Evolutionary conservation across 345 rosid species (phyloP).

Genomic region (Eucalyptus curtisii): DNA sequence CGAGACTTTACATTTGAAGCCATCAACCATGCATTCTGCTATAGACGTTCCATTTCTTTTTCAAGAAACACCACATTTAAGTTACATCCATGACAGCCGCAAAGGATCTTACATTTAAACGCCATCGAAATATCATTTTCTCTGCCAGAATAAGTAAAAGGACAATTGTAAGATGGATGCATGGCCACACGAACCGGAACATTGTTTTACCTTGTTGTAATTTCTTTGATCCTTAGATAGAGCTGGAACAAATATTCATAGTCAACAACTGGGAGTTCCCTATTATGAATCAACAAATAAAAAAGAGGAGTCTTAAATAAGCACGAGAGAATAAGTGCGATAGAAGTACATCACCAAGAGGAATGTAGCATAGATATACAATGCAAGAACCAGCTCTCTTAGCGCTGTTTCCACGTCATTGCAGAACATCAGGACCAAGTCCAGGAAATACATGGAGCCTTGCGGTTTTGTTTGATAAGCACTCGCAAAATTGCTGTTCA

Average conservation of each 20-base stretch:
- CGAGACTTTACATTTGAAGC: not conserved
- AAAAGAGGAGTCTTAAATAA: not conserved
- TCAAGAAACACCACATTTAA: not conserved
- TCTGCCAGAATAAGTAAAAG: not conserved
- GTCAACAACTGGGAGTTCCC: not conserved
- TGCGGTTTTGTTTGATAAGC: not conserved
- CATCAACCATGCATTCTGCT: not conserved
- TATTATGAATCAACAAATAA: not conserved
- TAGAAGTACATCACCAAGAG: not conserved
- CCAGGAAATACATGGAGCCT: not conserved
- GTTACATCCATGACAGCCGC: not conserved
- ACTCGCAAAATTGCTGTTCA: not conserved
- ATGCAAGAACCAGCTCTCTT: not conserved
- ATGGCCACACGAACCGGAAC: not conserved
- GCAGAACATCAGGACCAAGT: not conserved
- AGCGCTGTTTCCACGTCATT: not conserved
- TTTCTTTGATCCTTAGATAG: not conserved
- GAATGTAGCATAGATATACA: not conserved
- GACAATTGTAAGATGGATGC: not conserved
- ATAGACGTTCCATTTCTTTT: not conserved
- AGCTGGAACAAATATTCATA: not conserved
- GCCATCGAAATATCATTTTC: not conserved
- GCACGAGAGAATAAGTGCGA: not conserved
- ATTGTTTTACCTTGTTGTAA: not conserved
- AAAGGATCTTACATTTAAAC: not conserved